Percentiles rank a stretch among this genome's conserved stretches.
phyloP scores from a whole-genome alignment of 2,329 filamentous ascomycete species.

The Penicillium corylophilum region DNA sequence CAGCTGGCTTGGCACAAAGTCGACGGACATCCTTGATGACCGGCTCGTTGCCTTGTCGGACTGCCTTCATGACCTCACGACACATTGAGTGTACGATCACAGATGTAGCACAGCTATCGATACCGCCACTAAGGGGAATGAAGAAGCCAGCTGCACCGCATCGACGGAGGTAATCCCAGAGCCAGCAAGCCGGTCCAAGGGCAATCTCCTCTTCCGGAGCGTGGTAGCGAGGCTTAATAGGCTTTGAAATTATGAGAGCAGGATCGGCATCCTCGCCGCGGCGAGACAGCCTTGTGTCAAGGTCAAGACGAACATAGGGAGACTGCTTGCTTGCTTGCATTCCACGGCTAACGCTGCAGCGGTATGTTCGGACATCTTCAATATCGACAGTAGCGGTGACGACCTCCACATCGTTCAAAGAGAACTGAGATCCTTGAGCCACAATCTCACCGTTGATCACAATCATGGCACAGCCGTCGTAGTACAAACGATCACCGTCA shows the following conservation, averaged over 20 bases:
- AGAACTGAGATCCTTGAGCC: slow-evolving; percentile 67
- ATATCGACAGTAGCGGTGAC: slow-evolving; percentile 66
- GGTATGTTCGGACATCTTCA: slow-evolving; percentile 57
- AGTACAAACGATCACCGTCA: slow-evolving; percentile 62
- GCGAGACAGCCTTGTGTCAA: slow-evolving; percentile 37
- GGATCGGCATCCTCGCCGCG: slow-evolving; percentile 45
- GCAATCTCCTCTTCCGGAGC: slow-evolving; percentile 67
- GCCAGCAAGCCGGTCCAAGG: slow-evolving; percentile 62
- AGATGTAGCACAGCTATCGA: slow-evolving; percentile 41
- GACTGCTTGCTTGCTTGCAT: slow-evolving; percentile 36
- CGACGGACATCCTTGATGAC: slow-evolving; percentile 56
- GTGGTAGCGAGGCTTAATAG: slow-evolving; percentile 55
- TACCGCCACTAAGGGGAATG: slow-evolving; percentile 41
- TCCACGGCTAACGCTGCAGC: slow-evolving; percentile 28
- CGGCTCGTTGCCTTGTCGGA: slow-evolving; percentile 41
- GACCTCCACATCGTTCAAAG: slow-evolving; percentile 64
- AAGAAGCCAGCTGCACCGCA: slow-evolving; percentile 40
- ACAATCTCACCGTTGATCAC: slow-evolving; percentile 62
- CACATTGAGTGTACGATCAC: slow-evolving; percentile 44
- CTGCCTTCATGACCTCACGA: slow-evolving; percentile 35
- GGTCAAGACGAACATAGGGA: slow-evolving; percentile 38
- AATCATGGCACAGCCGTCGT: slow-evolving; percentile 64
- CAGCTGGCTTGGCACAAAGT: slow-evolving; percentile 52
- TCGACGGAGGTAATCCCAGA: slow-evolving; percentile 52
- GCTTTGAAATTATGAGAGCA: slow-evolving; percentile 45